Evolutionary conservation across 164 flowering plant genomes (phyloP).

Genomic region (Buxus sempervirens): DNA sequence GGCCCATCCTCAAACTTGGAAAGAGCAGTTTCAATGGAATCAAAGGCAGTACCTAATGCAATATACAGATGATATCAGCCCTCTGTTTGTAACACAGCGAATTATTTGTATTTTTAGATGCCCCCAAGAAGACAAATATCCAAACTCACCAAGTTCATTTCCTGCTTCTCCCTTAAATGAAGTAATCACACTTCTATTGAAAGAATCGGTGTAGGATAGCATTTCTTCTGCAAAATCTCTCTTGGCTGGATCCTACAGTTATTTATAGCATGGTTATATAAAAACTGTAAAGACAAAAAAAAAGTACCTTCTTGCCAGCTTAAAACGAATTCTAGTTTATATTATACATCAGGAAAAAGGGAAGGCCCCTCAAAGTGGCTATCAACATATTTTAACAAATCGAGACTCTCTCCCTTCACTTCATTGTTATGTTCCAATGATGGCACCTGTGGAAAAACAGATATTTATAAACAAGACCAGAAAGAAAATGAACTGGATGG

Average conservation of each 20-base stretch:
- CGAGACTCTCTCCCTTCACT: conserved; percentile 63
- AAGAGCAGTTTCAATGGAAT: conserved; percentile 73
- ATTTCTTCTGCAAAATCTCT: conserved; percentile 57
- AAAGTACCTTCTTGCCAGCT: conserved; percentile 23
- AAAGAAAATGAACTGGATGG: too few relatives aligned
- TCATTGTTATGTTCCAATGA: conserved; percentile 60
- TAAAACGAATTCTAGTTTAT: too few relatives aligned
- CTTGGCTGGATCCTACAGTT: conserved; percentile 57
- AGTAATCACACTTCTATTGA: conserved; percentile 23
- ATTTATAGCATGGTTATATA: not conserved
- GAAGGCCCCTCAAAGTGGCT: conserved; percentile 67
- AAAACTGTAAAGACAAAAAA: not conserved
- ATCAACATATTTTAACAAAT: conserved; percentile 58
- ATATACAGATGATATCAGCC: conserved; percentile 2
- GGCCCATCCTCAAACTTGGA: conserved; percentile 81
- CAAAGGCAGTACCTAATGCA: conserved; percentile 57
- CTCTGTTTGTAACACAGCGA: not conserved
- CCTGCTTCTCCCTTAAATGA: conserved; percentile 44
- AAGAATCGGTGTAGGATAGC: conserved; percentile 42
- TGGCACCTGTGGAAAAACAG: too few relatives aligned
- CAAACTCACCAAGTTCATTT: conserved; percentile 41
- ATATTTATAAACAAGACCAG: conserved; percentile 13
- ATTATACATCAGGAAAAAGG: conserved; percentile 52
- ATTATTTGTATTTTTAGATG: not conserved
- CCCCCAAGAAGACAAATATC: not conserved